A percentile compares a stretch with the other conserved stretches of the same genome.
Conservation (phyloP, 2,329 filamentous ascomycete species). For the Dactylonectria macrodidyma region DNA sequence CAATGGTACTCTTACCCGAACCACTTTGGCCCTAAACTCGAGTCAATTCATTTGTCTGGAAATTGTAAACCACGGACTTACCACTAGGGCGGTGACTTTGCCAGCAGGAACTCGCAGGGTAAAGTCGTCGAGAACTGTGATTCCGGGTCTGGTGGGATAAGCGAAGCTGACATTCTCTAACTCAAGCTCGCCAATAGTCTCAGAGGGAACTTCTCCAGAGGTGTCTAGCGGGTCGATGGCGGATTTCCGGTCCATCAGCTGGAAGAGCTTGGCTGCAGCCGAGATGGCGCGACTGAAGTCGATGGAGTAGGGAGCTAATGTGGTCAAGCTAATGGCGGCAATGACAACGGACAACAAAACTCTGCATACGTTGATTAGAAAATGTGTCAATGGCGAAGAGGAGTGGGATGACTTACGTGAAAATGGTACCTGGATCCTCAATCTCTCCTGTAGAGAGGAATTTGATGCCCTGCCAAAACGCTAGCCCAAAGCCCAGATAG, state of each 20-base stretch:
- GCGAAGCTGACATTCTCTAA: constrained; percentile 60
- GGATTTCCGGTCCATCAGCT: constrained; percentile 56
- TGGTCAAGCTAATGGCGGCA: constrained; percentile 54
- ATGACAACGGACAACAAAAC: constrained; percentile 58
- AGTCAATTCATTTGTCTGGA: not conserved
- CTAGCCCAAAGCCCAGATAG: constrained; percentile 59
- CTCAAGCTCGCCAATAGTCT: constrained; percentile 53
- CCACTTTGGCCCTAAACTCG: constrained; percentile 52
- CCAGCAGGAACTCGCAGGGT: constrained; percentile 60
- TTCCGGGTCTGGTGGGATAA: constrained; percentile 61
- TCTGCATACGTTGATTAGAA: constrained; percentile 32
- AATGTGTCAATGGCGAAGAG: not conserved
- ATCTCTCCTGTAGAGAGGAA: constrained; percentile 57
- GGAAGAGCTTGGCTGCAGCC: constrained; percentile 54
- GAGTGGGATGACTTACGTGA: constrained; percentile 48
- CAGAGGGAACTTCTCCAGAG: constrained; percentile 49
- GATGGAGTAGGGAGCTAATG: constrained; percentile 55
- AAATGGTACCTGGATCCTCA: constrained; percentile 54
- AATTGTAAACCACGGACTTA: constrained; percentile 52
- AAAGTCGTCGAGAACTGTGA: constrained; percentile 59
- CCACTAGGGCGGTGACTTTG: constrained; percentile 60
- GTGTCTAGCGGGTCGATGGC: constrained; percentile 54
- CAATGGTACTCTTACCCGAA: constrained; percentile 58
- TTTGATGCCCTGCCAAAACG: constrained; percentile 62
- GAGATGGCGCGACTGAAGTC: constrained; percentile 57